Conservation (phyloP, 2,329 filamentous ascomycete genomes). For the Didymella segeticola region DNA sequence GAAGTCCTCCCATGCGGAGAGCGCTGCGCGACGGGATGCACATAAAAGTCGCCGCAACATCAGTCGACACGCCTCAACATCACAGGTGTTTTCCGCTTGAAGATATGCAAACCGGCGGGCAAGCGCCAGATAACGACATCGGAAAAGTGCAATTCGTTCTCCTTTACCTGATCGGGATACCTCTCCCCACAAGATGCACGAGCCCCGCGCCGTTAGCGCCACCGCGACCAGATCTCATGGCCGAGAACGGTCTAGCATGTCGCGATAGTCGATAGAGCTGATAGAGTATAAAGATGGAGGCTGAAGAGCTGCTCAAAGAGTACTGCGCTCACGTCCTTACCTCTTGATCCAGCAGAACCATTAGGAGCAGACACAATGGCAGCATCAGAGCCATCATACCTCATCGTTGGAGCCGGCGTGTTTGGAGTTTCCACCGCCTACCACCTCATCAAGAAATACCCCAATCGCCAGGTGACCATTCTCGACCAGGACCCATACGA, state of each 20-base stretch:
- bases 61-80: conserved; percentile 24
- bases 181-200: conserved; percentile 27
- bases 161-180: conserved; percentile 38
- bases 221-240: conserved; percentile 22
- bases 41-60: conserved; percentile 13
- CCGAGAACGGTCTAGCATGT: conserved; percentile 32
- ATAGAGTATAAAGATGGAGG: conserved; percentile 27
- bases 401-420: conserved; percentile 47
- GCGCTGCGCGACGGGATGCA: conserved; percentile 14
- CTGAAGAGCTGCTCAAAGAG: conserved; percentile 2
- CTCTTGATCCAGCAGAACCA: conserved; percentile 20
- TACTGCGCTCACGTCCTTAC: conserved; percentile 19
- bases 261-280: conserved; percentile 14
- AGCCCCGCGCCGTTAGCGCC: conserved; percentile 31
- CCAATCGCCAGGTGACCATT: conserved; percentile 49
- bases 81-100: conserved; percentile 28
- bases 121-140: conserved; percentile 21
- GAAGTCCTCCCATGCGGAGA: background rate
- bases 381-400: conserved; percentile 38
- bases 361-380: conserved; percentile 34
- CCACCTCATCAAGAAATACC: conserved; percentile 51
- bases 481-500: conserved; percentile 48
- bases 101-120: conserved; percentile 33
- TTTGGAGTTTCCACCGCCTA: conserved; percentile 50
- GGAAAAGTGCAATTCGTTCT: conserved; percentile 36